These are phyloP conservation scores for Alternaria sp. DNA, from an alignment of 2,329 filamentous ascomycete genomes.

Conservation along the genomic window DNA sequence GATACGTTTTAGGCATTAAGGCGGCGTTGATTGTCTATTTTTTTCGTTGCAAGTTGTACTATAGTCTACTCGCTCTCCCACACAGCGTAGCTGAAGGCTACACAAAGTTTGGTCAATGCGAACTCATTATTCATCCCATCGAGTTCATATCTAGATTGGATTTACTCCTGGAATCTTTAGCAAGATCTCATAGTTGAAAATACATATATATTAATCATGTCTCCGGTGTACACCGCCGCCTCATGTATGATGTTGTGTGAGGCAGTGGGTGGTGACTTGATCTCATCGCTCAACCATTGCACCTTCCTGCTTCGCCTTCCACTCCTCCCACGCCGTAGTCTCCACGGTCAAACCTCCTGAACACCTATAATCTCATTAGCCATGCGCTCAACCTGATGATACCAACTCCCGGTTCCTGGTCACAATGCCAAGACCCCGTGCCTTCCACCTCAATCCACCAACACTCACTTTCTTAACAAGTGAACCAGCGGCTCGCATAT, in stretches of 20 bases:
- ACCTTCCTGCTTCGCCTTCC: conserved; percentile 40
- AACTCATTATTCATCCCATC: conserved; percentile 4
- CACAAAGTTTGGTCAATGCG: background rate
- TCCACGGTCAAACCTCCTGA: conserved; percentile 64
- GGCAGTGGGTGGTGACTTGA: background rate
- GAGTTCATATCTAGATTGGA: background rate
- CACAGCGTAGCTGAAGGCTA: background rate
- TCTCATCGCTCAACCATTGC: background rate
- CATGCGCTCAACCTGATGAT: background rate
- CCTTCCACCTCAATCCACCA: background rate
- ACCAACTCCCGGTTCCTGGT: background rate
- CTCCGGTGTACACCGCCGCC: background rate
- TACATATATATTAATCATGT: background rate
- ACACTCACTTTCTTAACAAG: conserved; percentile 64
- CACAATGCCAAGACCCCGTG: conserved; percentile 4
- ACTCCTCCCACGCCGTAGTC: conserved; percentile 66
- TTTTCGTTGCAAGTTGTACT: conserved; percentile 22
- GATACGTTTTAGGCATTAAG: conserved; percentile 26
- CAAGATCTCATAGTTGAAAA: background rate
- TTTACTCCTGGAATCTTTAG: background rate
- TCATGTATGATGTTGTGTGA: background rate
- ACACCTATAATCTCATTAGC: conserved; percentile 48
- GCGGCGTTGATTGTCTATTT: conserved; percentile 21
- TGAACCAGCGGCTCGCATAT: conserved; percentile 65
- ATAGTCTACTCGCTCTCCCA: conserved; percentile 9